These are phyloP conservation scores for Auricularia sp. DNA, from an alignment of 768 basidiomycete species.

Conservation along the genomic window DNA sequence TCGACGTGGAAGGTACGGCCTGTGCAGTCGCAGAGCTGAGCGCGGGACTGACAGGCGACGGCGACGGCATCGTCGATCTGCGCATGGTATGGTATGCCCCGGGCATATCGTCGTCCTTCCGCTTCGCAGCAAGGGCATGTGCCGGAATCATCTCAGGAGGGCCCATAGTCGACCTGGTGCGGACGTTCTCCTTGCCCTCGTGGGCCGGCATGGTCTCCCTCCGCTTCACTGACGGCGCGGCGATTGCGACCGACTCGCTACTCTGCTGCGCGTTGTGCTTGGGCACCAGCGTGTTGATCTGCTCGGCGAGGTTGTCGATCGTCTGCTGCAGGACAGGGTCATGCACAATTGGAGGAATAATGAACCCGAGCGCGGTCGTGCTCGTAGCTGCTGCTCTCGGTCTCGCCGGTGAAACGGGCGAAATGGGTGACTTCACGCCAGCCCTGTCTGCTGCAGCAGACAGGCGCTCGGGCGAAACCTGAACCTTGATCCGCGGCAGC, in stretches of 20 bases:
- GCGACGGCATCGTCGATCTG: neutral
- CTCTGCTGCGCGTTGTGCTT: slow-evolving; percentile 3
- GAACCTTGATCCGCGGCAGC: neutral
- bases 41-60: neutral
- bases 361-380: slow-evolving; percentile 5
- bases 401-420: neutral
- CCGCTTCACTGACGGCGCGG: neutral
- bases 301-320: slow-evolving; percentile 36
- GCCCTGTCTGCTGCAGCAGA: neutral
- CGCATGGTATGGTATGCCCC: neutral
- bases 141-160: neutral
- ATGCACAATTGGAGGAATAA: slow-evolving; percentile 32
- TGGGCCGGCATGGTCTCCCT: neutral
- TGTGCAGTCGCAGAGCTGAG: neutral
- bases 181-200: slow-evolving; percentile 31
- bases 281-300: slow-evolving; percentile 29
- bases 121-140: neutral
- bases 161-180: neutral
- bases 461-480: neutral
- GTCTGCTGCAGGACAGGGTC: slow-evolving; percentile 32
- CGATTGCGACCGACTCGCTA: neutral
- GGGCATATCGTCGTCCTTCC: slow-evolving; percentile 1
- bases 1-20: slow-evolving; percentile 16
- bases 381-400: neutral
- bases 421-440: neutral